Base-by-base conservation (phyloP, 1,284 basidiomycete species). In the Moesziomyces antarcticus region DNA sequence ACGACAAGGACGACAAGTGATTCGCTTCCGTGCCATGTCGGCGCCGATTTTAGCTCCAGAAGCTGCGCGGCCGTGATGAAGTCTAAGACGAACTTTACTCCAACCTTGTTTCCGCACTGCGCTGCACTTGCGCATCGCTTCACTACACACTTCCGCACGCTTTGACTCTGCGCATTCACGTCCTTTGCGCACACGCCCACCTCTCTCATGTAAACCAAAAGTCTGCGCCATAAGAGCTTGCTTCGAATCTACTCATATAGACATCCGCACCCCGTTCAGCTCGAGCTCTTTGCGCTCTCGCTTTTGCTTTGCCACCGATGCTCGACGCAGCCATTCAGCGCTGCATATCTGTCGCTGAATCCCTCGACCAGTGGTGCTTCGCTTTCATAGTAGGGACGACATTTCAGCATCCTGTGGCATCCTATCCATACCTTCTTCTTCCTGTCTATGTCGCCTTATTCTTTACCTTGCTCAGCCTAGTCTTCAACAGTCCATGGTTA, bases 1-100 rank as follows among this genome's bases (percentile, higher is more conserved):
- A 55, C 20, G 52, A 50, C 14, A 51, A 44, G 22, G 41, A 55
- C 11, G 52, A 50, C 14, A 51, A 62, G 59, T 44, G 57, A 20
- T 22, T 51, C 10, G 24, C 37, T 35, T 56, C 50, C 40, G 66
- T 48, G 44, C 54, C 51, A 51, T 40, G 40, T 49, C 50, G 43
- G 49, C 49, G 59, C 44, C 37, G n/a, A 40, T 8, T 40, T 40
- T 7, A 40, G 37, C 37, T 40, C 37, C 14, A 40, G 37, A 16
- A 7, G 16, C 16, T 40, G 37, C 37, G 37, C 37, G 14, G 18
- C 37, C 37, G 37, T 2, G 16, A 16, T 18, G 37, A 40, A 18
- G 16, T 16, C 16, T 16, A 11, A 40, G 16, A 7, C 16, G 14
- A 40, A 40, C 30, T 13, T 33, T 33, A 33, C 30, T 33, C 30